These are phyloP conservation scores for Populus euphratica DNA, from an alignment of 345 rosid genomes.

Conservation along the genomic window DNA sequence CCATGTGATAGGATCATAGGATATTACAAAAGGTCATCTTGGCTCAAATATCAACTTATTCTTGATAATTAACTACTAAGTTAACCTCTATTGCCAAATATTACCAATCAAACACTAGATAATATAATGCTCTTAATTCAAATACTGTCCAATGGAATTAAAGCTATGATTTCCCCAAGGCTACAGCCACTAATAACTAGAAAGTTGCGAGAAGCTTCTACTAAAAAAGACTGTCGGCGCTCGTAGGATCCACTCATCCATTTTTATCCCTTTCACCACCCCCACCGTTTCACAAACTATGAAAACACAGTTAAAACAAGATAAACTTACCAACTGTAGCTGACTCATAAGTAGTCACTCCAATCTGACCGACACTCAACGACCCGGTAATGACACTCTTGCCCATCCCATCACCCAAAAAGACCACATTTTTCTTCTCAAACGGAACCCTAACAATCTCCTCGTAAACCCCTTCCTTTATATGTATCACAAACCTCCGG, in stretches of 20 bases:
- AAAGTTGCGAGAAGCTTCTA: too few species aligned
- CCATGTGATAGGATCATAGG: neutral
- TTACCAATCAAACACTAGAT: neutral
- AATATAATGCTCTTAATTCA: neutral
- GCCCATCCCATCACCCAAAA: constrained; percentile 82
- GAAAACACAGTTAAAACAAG: neutral
- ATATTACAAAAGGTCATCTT: neutral
- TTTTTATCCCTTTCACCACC: too few species aligned
- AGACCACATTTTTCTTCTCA: constrained; percentile 75
- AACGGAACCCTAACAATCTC: constrained; percentile 72
- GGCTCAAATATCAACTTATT: neutral
- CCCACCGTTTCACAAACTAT: too few species aligned
- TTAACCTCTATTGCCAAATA: neutral
- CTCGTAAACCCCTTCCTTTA: constrained; percentile 63
- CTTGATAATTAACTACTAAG: too few species aligned
- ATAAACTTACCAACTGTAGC: constrained; percentile 71
- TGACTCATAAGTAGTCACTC: constrained; percentile 63
- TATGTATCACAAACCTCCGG: constrained; percentile 52
- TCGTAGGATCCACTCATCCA: too few species aligned
- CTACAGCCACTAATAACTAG: too few species aligned
- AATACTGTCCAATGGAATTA: neutral
- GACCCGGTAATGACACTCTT: constrained; percentile 75
- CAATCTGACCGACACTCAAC: constrained; percentile 47
- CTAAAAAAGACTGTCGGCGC: too few species aligned
- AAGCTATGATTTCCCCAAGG: too few species aligned